These are phyloP conservation scores for Ophiostoma pallidulum DNA, from an alignment of 2,329 filamentous ascomycete genomes.

Conservation along the genomic window DNA sequence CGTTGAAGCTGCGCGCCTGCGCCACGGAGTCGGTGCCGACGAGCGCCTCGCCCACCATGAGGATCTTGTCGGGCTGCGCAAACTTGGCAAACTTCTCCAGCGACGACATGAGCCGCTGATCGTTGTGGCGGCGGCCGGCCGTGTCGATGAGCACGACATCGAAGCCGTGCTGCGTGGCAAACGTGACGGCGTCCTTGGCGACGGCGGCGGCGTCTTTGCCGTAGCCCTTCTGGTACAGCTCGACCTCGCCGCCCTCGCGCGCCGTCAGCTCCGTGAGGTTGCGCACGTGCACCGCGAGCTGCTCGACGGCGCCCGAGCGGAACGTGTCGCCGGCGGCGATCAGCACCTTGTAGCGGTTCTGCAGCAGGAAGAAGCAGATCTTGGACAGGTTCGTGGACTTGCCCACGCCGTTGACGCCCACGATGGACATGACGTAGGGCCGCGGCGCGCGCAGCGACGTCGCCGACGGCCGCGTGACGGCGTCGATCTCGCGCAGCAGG, in stretches of 20 bases:
- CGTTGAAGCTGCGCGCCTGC: conserved; percentile 93
- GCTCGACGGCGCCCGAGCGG: conserved; percentile 92
- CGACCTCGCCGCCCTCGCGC: conserved; percentile 71
- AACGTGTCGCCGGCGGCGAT: conserved; percentile 96
- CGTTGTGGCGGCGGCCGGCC: conserved; percentile 88
- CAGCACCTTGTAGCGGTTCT: conserved; percentile 93
- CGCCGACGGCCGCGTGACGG: conserved; percentile 57
- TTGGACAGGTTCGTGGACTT: conserved; percentile 98
- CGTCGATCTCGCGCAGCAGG: conserved; percentile 84
- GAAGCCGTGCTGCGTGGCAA: conserved; percentile 64
- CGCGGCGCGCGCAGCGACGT: conserved; percentile 56
- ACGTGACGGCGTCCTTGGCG: conserved; percentile 83
- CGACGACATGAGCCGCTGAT: conserved; percentile 89
- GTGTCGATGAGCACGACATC: conserved; percentile 97
- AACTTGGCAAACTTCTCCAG: conserved; percentile 97
- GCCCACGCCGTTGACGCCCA: conserved; percentile 95
- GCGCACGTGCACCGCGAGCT: conserved; percentile 87
- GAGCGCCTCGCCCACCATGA: conserved; percentile 86
- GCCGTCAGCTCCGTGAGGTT: conserved; percentile 83
- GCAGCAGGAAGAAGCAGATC: conserved; percentile 93
- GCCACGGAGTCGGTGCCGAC: conserved; percentile 93
- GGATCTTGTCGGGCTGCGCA: conserved; percentile 92
- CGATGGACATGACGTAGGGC: conserved; percentile 95
- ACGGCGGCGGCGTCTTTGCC: conserved; percentile 95
- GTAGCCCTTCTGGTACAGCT: conserved; percentile 94